These are phyloP conservation scores for Paecilomyces niveus DNA, from an alignment of 2,329 filamentous ascomycete genomes.

Conservation along the genomic window DNA sequence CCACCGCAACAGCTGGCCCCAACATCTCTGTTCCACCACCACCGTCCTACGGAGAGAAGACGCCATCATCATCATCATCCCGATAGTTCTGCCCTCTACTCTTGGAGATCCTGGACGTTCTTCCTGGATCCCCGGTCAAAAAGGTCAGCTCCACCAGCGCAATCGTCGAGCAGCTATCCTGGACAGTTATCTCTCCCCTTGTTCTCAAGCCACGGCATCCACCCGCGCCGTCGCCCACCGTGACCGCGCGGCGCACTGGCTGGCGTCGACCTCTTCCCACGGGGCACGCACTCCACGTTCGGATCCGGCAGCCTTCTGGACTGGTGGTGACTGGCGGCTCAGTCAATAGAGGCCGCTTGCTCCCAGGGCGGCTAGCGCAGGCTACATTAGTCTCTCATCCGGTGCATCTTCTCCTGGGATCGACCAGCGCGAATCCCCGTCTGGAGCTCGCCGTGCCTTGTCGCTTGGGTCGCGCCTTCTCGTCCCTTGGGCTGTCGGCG, in stretches of 20 bases:
- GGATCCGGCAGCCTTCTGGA: not conserved
- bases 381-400: not conserved
- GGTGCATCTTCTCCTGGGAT: not conserved
- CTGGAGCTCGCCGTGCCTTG: slow-evolving; percentile 1
- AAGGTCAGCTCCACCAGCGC: too few species aligned
- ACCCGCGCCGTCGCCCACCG: not conserved
- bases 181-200: not conserved
- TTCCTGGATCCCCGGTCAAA: not conserved
- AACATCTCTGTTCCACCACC: not conserved
- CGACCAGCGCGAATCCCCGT: not conserved
- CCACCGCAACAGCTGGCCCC: not conserved
- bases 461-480: slow-evolving; percentile 1
- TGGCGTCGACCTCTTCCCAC: not conserved
- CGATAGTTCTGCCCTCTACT: not conserved
- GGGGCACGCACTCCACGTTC: slow-evolving; percentile 2
- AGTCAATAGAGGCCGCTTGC: not conserved
- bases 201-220: not conserved
- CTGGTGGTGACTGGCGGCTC: not conserved
- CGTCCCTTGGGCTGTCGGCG: not conserved
- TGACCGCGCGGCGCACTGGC: not conserved
- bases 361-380: not conserved
- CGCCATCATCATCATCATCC: not conserved
- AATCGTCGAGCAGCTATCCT: not conserved
- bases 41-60: not conserved
- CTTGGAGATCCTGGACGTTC: too few species aligned